Evolutionary conservation across 305 asterid species (phyloP).

Genomic region (Fraxinus xanthoxyloides): DNA sequence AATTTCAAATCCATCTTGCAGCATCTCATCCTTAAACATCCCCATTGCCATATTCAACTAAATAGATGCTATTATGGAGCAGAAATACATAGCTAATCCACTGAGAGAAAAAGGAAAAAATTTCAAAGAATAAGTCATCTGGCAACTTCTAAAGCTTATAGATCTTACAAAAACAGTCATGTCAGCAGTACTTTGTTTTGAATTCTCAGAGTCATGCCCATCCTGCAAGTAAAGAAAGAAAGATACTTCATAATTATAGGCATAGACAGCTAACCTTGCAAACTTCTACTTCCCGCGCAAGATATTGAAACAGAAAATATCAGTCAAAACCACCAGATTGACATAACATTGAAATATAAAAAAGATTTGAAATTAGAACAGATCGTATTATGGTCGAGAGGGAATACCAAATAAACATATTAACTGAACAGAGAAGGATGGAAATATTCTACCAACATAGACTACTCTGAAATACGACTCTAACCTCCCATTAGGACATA

Average conservation of each 20-base stretch:
- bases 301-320: background rate
- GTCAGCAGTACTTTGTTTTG: conserved; percentile 57
- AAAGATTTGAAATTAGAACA: background rate
- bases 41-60: background rate
- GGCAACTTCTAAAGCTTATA: background rate
- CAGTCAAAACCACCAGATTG: background rate
- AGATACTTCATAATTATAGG: background rate
- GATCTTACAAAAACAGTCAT: conserved; percentile 60
- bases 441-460: background rate
- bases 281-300: background rate
- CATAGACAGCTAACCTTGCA: background rate
- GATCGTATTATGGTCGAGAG: background rate
- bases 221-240: conserved; percentile 38
- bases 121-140: background rate
- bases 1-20: background rate
- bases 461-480: background rate
- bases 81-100: background rate
- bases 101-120: background rate
- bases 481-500: background rate
- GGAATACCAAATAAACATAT: background rate
- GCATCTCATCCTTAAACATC: background rate
- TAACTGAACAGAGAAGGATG: background rate
- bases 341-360: background rate
- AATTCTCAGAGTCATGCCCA: conserved; percentile 46
- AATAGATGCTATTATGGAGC: background rate